Evolutionary conservation across 306 rosid species (phyloP), one percentile per base, ranked within the genome.

Genomic region (Prunus davidiana): DNA sequence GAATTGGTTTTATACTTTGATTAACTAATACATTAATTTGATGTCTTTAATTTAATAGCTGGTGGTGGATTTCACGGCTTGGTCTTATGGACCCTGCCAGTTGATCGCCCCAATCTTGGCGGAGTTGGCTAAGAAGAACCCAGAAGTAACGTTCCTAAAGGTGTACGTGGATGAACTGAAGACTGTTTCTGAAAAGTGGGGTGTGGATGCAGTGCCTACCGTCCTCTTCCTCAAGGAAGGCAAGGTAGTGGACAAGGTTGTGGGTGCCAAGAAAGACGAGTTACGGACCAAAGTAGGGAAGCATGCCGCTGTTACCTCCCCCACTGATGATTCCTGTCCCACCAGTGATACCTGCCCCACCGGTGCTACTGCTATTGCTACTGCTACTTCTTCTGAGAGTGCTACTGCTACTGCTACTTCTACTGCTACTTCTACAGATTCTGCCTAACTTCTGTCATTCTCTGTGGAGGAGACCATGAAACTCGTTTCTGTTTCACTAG

Each of bases 51-150:
- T 77, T 56, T 5, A 25, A 79, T 72, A 91, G 97, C 69, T 91
- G 65, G 98, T 92, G 83, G 98, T 91, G 84, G 93, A 95, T 80
- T 95, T 92, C 80, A 90, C 97, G 38, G 97, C 98, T 75, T 51
- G 91, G 51, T 95, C 97, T 97, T 95, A 96, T 56, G 90, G 89
- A 34, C 98, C 98, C 0, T 92, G 97, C 88, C 95, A 92, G 15
- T 71, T 86, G 61, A 92, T 92, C 22, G 77, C 88, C 22, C 97
- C 98, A 64, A 8, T 89, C 80, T 82, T 92, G 46, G 89, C 81
- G 0, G 97, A 95, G 1, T 30, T 89, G 69, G 96, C 97, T 34
- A 85, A 62, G 73, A 87, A 73, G 64, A 71, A 3, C 28, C 76
- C 93, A 2, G 5, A 84, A 6, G 89, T 79, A 63, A 32, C 55